Evolutionary conservation across 768 basidiomycete genomes (phyloP), one percentile per base, ranked within the genome.

Genomic region (Suillus alpinus): DNA sequence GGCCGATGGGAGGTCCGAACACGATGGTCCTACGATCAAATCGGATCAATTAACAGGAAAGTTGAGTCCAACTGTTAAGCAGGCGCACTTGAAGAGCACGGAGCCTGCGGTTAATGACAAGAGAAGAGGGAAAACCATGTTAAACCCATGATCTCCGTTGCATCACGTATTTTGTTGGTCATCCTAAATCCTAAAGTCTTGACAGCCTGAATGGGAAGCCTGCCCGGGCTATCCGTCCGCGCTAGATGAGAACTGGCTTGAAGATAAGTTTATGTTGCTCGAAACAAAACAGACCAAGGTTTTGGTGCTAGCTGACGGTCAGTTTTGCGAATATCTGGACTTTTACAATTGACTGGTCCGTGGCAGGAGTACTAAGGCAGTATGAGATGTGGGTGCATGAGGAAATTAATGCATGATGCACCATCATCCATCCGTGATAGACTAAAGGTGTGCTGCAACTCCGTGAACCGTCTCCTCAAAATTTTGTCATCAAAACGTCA

Each of bases 161-260:
- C 37, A 37, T 55, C 53, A 39, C 53, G 39, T 55, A 55, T 55
- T 53, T 51, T 34, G n/a, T 52, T 53, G 34, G 16, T 26, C 20
- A 52, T 23, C 34, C 14, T 52, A 9, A 53, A 26, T 23, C 34
- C 14, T 52, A 16, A 53, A 36, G 20, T 16, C 34, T 26, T 37
- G 20, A 36, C 34, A 23, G 34, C 49, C 49, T 10, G 29, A 31
- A 31, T 31, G 34, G 12, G n/a, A 37, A 37, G 16, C 14, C 52
- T 53, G 23, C 26, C 23, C 6, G 32, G 20, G 2, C 50, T 13
- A 53, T 53, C 23, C 23, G 10, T 37, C 36, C 23, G 14, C 36
- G 4, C 20, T 37, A 52, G 32, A 52, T 10, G n/a, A 49, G 26
- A 52, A 7, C 20, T n/a, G 36, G 20, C 52, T 36, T 36, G 20